Base-by-base conservation (phyloP, 768 basidiomycete species). In the Cystofilobasidium ferigula region DNA sequence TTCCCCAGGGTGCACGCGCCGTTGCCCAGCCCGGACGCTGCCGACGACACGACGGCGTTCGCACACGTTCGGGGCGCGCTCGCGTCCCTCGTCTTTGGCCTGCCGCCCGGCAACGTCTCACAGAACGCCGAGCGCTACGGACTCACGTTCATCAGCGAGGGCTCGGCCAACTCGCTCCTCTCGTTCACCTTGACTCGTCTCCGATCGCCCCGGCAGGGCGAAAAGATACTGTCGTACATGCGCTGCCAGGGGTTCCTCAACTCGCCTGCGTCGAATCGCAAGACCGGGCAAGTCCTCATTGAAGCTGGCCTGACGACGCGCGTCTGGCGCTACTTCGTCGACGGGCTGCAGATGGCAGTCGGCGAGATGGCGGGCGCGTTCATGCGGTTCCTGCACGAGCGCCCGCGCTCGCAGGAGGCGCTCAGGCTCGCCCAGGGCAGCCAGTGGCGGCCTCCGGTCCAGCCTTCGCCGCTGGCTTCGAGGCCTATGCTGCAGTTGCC, bases 21-120 rank as follows among this genome's bases (percentile, higher is more conserved):
- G 32, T 35, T 53, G 10, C 42, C 69, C n/a, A 45, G 62, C 24
- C 57, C 24, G 45, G 62, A 70, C n/a, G 61, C 69, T 3, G 38
- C 59, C 38, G 64, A 63, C 13, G 67, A 73, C 56, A 57, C 61
- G 61, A 69, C 73, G 16, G 73, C 75, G 0, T 72, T 69, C 26
- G 73, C 73, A 5, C 76, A 77, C 28, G 69, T 73, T 36, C 72
- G 73, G 42, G 68, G 72, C 28, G 75, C 76, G 1, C 69, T 77
- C 14, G 69, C 71, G 35, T 75, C 74, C 2, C 69, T 77, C 43
- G 61, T 76, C 14, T 71, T 30, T 18, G 62, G 62, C 53, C 48
- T 62, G 12, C 62, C 62, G 16, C 34, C 30, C 3, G 62, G 62
- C 7, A 32, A 16, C n/a, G 54, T 62, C 48, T n/a, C 34, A 6